phyloP scores from a whole-genome alignment of 1,284 basidiomycete species.

The Rhodotorula sp. region DNA sequence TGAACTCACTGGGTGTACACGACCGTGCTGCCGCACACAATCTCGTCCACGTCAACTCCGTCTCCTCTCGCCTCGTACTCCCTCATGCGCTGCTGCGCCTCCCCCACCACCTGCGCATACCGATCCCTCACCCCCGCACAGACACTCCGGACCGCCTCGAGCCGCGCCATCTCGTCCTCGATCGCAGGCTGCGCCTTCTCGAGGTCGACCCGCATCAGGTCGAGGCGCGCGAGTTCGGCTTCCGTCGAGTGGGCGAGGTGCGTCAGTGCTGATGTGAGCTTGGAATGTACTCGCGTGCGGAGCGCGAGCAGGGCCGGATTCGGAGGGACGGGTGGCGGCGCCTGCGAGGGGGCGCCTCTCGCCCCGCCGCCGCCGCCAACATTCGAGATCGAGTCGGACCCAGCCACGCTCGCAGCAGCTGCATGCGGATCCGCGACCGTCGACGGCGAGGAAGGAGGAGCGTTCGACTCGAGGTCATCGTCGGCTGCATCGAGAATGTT shows the following conservation, averaged over 20 bases:
- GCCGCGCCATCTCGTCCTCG: slow-evolving; percentile 89
- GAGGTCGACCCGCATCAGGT: slow-evolving; percentile 77
- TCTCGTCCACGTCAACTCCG: slow-evolving; percentile 78
- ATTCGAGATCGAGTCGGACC: slow-evolving; percentile 39
- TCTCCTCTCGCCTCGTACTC: slow-evolving; percentile 72
- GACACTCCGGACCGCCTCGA: slow-evolving; percentile 91
- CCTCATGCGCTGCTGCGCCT: slow-evolving; percentile 65
- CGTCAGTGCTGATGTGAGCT: slow-evolving; percentile 67
- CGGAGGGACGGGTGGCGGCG: slow-evolving; percentile 67
- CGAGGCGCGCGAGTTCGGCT: slow-evolving; percentile 68
- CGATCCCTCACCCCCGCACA: slow-evolving; percentile 74
- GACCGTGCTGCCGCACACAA: slow-evolving; percentile 90
- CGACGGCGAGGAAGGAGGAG: slow-evolving; percentile 36
- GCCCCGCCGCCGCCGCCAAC: slow-evolving; percentile 13
- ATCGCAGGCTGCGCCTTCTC: slow-evolving; percentile 87
- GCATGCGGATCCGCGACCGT: slow-evolving; percentile 7
- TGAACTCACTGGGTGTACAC: slow-evolving; percentile 87
- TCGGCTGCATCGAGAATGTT: slow-evolving; percentile 43
- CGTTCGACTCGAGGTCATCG: slow-evolving; percentile 21
- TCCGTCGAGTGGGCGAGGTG: slow-evolving; percentile 60
- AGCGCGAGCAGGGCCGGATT: slow-evolving; percentile 73
- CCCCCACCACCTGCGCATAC: slow-evolving; percentile 62
- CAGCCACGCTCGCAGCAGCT: slow-evolving; percentile 1
- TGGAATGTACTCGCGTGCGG: slow-evolving; percentile 76
- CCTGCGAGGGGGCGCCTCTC: background rate